A percentile compares a stretch with the other conserved stretches of the same genome.
These are phyloP conservation scores for Claviceps humidiphila DNA, from an alignment of 2,329 filamentous ascomycete genomes.

Conservation along the genomic window DNA sequence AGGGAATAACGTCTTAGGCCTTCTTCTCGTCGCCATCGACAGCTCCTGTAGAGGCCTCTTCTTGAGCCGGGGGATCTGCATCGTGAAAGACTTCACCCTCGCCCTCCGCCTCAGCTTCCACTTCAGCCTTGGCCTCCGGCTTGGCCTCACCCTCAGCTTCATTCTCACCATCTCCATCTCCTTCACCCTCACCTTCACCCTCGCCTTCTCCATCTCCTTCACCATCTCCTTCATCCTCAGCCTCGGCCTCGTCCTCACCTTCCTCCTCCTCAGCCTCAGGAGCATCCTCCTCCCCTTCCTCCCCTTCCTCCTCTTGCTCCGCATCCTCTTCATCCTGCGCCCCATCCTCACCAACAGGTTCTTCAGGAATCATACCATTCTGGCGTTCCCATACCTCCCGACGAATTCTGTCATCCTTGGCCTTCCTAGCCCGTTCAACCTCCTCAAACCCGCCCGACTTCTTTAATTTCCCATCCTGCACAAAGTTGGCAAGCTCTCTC, in stretches of 20 bases:
- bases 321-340: constrained; percentile 12
- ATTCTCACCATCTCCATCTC: neutral
- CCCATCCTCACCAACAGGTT: constrained; percentile 25
- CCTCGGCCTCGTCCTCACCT: neutral
- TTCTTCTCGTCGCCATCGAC: constrained; percentile 3
- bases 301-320: constrained; percentile 3
- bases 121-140: neutral
- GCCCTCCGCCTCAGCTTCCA: neutral
- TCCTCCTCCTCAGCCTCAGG: constrained; percentile 7
- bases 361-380: constrained; percentile 40
- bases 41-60: neutral
- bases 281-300: constrained; percentile 15
- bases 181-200: constrained; percentile 12
- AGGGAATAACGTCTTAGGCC: neutral
- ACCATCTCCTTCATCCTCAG: constrained; percentile 1
- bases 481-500: constrained; percentile 73
- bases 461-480: constrained; percentile 82
- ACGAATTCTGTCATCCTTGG: constrained; percentile 76
- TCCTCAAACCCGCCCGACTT: constrained; percentile 94
- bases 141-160: constrained; percentile 19
- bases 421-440: constrained; percentile 68
- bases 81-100: constrained; percentile 9
- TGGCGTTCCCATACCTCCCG: constrained; percentile 63
- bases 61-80: neutral
- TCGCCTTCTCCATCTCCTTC: constrained; percentile 16